Percentiles rank a stretch among this genome's conserved stretches.
Conservation (phyloP, 495 filamentous ascomycete genomes). For the Xylaria scruposa region DNA sequence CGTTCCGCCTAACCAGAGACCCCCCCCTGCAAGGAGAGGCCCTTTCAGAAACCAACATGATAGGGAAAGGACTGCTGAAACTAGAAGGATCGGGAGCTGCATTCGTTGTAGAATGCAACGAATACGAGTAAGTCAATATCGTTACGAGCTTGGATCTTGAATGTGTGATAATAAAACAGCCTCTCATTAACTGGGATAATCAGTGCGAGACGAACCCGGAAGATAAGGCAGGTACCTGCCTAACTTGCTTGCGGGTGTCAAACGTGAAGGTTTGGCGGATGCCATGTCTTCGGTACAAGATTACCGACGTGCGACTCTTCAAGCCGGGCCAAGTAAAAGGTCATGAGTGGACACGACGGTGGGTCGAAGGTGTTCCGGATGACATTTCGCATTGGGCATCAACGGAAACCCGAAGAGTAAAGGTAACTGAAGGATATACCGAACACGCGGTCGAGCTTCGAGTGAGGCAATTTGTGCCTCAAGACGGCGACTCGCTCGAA, state of each 20-base stretch:
- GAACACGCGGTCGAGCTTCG: constrained; percentile 46
- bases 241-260: constrained; percentile 55
- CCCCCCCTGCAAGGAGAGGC: constrained; percentile 50
- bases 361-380: constrained; percentile 55
- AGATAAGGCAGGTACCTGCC: constrained; percentile 50
- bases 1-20: constrained; percentile 38
- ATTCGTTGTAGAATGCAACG: constrained; percentile 61
- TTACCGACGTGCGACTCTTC: constrained; percentile 58
- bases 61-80: constrained; percentile 56
- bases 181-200: constrained; percentile 22
- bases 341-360: constrained; percentile 59
- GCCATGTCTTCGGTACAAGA: constrained; percentile 58
- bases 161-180: not conserved
- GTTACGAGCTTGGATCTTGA: not conserved
- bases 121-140: constrained; percentile 53
- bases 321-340: constrained; percentile 58
- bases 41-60: constrained; percentile 55
- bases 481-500: constrained; percentile 53
- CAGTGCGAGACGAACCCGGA: constrained; percentile 55
- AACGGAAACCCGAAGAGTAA: constrained; percentile 46
- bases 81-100: constrained; percentile 58
- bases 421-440: constrained; percentile 56
- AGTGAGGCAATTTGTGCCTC: constrained; percentile 56
- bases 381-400: constrained; percentile 59
- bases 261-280: constrained; percentile 52